Base-by-base conservation (phyloP, 345 rosid genomes). In the Laguncularia racemosa region DNA sequence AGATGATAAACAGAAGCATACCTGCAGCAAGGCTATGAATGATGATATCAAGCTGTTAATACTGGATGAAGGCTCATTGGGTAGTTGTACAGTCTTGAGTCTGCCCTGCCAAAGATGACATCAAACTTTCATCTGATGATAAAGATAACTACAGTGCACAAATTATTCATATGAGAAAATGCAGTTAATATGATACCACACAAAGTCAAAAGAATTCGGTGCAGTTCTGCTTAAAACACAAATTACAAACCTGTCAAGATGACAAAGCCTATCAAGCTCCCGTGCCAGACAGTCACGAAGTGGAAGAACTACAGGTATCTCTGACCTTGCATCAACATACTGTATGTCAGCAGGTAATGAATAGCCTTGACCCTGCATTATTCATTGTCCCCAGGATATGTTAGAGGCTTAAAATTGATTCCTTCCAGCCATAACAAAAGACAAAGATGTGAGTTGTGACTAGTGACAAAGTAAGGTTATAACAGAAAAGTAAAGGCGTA, bases 311-410 rank as follows among this genome's bases (percentile, higher is more conserved):
- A 86, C 64, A 4, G 97, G 97, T 15, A 74, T 66, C 58, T 82
- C 75, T 89, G 96, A 81, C 70, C 99, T 81, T 11, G 89, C 81
- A 76, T 93, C 99, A 53, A 85, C 91, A 54, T 83, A 79, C 61
- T 93, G 96, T 62, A 93, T 82, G 73, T 93, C 97, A 52, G 97
- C 97, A n/a, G 97, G 73, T 58, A 93, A 80, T 59, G 99, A 89
- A 75, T 86, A 89, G 52, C 96, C 99, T 65, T 76, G 81, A 52
- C 99, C 99, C 97, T 93, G 83, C 67, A 54, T 51, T 20, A 72
- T 55, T 38, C 12, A 69, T 56, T 58, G 18, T 53, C 16, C 20
- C 1, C 45, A 17, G 26, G 58, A 26, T 14, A 45, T 14, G 16
- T 61, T 28, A 53, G 38, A 52, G 7, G 17, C n/a, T 15, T 33